Evolutionary conservation across 768 basidiomycete species (phyloP), one percentile per base, ranked within the genome.

Genomic region (Hysterangium stoloniferum): DNA sequence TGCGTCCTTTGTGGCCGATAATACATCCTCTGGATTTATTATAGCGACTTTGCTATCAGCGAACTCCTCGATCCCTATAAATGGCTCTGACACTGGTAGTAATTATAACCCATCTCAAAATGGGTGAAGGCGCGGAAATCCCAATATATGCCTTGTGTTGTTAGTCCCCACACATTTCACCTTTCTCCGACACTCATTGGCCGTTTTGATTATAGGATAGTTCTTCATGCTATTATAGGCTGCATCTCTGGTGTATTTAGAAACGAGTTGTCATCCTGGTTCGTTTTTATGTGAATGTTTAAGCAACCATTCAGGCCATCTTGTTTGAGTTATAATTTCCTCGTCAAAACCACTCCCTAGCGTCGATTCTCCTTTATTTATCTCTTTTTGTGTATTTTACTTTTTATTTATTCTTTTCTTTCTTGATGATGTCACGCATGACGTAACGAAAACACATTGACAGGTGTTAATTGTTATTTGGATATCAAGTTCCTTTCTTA

Each of bases 361-460:
- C 55, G 87, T 84, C 86, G 88, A 1, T 72, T 94, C 41, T 73
- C 89, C 22, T 86, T 89, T 1, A 74, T 90, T 45, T 78, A 88
- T 2, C 82, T 95, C 64, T 94, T 94, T n/a, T 92, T 95, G 61
- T 79, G 90, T 45, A n/a, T n/a, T n/a, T n/a, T n/a, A n/a, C n/a
- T n/a, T n/a, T n/a, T n/a, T n/a, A n/a, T n/a, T n/a, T n/a, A n/a
- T n/a, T n/a, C n/a, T n/a, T n/a, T n/a, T n/a, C n/a, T n/a, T n/a
- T n/a, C n/a, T n/a, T n/a, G n/a, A n/a, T n/a, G n/a, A n/a, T n/a
- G n/a, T n/a, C n/a, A n/a, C n/a, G n/a, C n/a, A n/a, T n/a, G n/a
- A n/a, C n/a, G n/a, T n/a, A n/a, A n/a, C n/a, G n/a, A n/a, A n/a
- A n/a, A n/a, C n/a, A n/a, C n/a, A n/a, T n/a, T n/a, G n/a, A n/a